A percentile compares a stretch with the other conserved stretches of the same genome.
These are phyloP conservation scores for Alternaria gansuensis DNA, from an alignment of 2,329 filamentous ascomycete genomes.

Conservation along the genomic window DNA sequence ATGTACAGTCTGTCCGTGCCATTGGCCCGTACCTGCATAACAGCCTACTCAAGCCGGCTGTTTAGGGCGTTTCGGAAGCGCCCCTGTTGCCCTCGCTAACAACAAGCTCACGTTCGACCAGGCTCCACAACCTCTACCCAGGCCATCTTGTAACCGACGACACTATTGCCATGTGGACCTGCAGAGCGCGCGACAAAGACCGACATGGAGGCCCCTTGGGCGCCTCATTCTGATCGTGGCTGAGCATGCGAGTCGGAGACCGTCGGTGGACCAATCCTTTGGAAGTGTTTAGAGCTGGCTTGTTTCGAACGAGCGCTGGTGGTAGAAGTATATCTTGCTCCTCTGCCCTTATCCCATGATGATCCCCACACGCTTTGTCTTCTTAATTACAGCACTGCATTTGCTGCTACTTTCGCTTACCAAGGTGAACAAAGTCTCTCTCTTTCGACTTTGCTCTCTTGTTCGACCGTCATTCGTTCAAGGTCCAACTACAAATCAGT, in stretches of 20 bases:
- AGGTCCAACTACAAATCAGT: constrained; percentile 17
- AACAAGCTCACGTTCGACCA: constrained; percentile 24
- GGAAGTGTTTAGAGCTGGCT: constrained; percentile 32
- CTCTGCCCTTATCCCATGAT: constrained; percentile 26
- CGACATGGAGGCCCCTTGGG: constrained; percentile 31
- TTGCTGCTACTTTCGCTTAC: constrained; percentile 30
- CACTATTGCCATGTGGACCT: constrained; percentile 30
- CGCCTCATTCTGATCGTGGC: constrained; percentile 32
- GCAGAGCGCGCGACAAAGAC: constrained; percentile 46
- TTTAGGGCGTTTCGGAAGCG: constrained; percentile 46
- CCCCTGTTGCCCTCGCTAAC: constrained; percentile 31
- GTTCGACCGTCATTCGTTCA: constrained; percentile 34
- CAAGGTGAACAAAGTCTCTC: constrained; percentile 45
- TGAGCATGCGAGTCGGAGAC: constrained; percentile 33
- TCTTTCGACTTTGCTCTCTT: constrained; percentile 24
- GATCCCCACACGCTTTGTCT: constrained; percentile 26
- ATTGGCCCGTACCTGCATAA: constrained; percentile 42
- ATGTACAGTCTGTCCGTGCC: constrained; percentile 14
- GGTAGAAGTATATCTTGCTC: constrained; percentile 39
- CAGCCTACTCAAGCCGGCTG: constrained; percentile 27
- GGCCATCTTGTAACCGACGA: constrained; percentile 27
- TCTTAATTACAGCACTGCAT: constrained; percentile 25
- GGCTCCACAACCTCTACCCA: constrained; percentile 27
- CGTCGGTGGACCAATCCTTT: constrained; percentile 27
- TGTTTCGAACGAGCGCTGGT: constrained; percentile 39